These are phyloP conservation scores for Suhomyces sp. DNA, from an alignment of 805 yeast species.

Conservation along the genomic window DNA sequence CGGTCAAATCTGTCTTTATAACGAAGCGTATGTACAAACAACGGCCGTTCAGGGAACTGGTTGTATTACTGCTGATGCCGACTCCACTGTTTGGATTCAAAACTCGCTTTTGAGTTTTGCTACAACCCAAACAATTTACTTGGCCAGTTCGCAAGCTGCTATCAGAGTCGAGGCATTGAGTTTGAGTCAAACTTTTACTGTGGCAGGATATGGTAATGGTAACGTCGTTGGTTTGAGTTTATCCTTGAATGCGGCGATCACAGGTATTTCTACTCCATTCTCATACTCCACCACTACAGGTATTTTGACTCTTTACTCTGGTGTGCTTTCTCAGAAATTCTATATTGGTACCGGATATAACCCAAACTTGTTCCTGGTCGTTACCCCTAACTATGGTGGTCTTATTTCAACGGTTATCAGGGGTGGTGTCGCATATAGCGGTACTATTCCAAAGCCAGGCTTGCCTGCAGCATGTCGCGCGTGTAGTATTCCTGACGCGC, in stretches of 20 bases:
- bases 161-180: slow-evolving; percentile 17
- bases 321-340: slow-evolving; percentile 7
- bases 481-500: neutral
- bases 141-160: slow-evolving; percentile 7
- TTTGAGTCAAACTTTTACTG: slow-evolving; percentile 18
- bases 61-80: slow-evolving; percentile 21
- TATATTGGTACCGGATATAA: slow-evolving; percentile 11
- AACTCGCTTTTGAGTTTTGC: slow-evolving; percentile 6
- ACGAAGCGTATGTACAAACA: slow-evolving; percentile 20
- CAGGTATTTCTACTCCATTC: no score
- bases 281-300: slow-evolving; percentile 14
- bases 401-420: slow-evolving; percentile 3
- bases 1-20: slow-evolving; percentile 22
- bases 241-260: no score
- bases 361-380: slow-evolving; percentile 2
- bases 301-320: slow-evolving; percentile 16
- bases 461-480: slow-evolving; percentile 6
- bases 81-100: slow-evolving; percentile 10
- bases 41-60: slow-evolving; percentile 25
- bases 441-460: slow-evolving; percentile 8
- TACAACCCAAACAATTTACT: slow-evolving; percentile 11
- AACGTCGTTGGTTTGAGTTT: slow-evolving; percentile 23
- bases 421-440: slow-evolving; percentile 11
- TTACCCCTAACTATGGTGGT: slow-evolving; percentile 4
- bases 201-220: slow-evolving; percentile 29